Base-by-base conservation (phyloP, 2,329 filamentous ascomycete genomes). In the Fusarium sp. region DNA sequence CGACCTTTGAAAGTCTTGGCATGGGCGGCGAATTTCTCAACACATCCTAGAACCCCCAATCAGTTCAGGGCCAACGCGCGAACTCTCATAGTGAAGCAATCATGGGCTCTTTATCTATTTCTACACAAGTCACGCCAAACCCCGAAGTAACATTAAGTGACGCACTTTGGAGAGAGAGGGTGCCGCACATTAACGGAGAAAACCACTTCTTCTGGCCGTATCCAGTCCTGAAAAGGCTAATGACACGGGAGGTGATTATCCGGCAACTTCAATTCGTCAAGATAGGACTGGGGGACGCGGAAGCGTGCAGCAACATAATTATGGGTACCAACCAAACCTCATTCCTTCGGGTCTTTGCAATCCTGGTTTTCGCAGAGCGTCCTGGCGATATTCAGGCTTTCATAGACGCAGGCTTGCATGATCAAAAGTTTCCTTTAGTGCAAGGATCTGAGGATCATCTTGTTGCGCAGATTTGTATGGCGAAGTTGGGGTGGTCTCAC, bases 221-320 rank as follows among this genome's bases (percentile, higher is more conserved):
- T 4, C 29, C n/a, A 12, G 18, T 14, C 29, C 5, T 50, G 1
- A 25, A 50, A 1, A 50, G 47, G 12, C 5, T 50, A 17, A 35
- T 50, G 18, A 50, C 47, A 12, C 29, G 29, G 17, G n/a, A 25
- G 4, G 14, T n/a, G 25, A 50, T 50, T 17, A 50, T 2, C n/a
- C 29, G 29, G 7, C 47, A 50, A 25, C 29, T 50, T 7, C 15
- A 11, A 10, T 5, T 17, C 12, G n/a, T 35, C 47, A 11, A 50
- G 29, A 50, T 35, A 35, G 17, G 15, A 25, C n/a, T 18, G 5
- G 47, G 35, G 1, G 29, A 35, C 0, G 29, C 47, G 2, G 47
- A 25, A 4, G 17, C 15, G 2, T 25, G 3, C 15, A 35, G 15
- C 29, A 0, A 14, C 2, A 0, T 14, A 8, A 20, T 50, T 5